A percentile compares a stretch with the other conserved stretches of the same genome.
Evolutionary conservation across 306 rosid genomes (phyloP).

Genomic region (Begonia masoniana): DNA sequence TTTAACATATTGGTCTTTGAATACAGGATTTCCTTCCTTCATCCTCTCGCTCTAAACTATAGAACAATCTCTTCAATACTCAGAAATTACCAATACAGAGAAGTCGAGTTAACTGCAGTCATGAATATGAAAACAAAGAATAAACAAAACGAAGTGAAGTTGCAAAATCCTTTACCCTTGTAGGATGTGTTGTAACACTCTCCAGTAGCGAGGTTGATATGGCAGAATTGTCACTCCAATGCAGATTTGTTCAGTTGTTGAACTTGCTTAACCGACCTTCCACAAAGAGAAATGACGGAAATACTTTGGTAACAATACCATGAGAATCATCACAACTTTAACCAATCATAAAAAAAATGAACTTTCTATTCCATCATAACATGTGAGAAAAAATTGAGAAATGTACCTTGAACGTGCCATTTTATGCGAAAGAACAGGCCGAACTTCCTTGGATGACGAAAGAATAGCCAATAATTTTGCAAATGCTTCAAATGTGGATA

Average conservation of each 20-base stretch:
- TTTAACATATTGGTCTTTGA: too few species aligned
- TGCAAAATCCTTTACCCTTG: conserved; percentile 29
- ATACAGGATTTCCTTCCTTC: too few species aligned
- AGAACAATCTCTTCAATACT: too few species aligned
- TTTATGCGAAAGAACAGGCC: conserved; percentile 53
- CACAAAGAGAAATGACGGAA: neutral
- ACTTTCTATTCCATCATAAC: too few species aligned
- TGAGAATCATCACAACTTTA: too few species aligned
- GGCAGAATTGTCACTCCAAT: conserved; percentile 73
- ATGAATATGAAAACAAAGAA: too few species aligned
- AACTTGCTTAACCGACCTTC: conserved; percentile 74
- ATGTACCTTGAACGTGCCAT: conserved; percentile 80
- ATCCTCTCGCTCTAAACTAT: too few species aligned
- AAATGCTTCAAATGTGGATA: conserved; percentile 92
- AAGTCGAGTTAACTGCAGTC: too few species aligned
- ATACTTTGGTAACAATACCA: too few species aligned
- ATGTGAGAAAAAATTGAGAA: neutral
- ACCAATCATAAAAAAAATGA: too few species aligned
- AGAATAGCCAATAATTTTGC: conserved; percentile 69
- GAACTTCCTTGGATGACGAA: conserved; percentile 91
- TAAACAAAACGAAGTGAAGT: too few species aligned
- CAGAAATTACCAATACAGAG: too few species aligned
- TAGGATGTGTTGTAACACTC: conserved; percentile 47
- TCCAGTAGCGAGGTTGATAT: conserved; percentile 70
- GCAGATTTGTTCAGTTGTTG: conserved; percentile 79